Evolutionary conservation across 805 yeast species (phyloP), one percentile per base, ranked within the genome.

Genomic region (Blastobotrys chiropterorum): DNA sequence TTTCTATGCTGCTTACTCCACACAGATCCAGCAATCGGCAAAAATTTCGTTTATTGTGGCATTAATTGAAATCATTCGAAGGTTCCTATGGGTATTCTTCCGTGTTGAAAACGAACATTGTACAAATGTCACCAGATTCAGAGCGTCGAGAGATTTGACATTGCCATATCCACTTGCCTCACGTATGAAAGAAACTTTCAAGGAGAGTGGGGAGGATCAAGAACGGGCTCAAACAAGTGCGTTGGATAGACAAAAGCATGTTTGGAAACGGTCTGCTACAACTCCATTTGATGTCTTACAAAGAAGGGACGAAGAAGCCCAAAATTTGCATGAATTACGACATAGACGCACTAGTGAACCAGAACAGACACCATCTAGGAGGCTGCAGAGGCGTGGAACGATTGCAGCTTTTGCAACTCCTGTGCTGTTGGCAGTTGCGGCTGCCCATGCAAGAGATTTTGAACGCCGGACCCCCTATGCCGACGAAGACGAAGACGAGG

Each of bases 81-180:
- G 99, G 63, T 85, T 88, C 59, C 71, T 92, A 13, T 94, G 99
- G 99, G 75, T 89, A 5, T 79, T 86, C 47, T 85, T 94, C 72
- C 82, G 99, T 71, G 85, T 94, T 78, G 99, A 94, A 61, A 94
- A 94, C 68, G 98, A 94, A 67, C 99, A 94, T 67, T 84, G 90
- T 46, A 83, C 97, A 0, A 92, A 92, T 64, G 96, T 90, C 8
- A 82, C 81, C 51, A 70, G 89, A 44, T 86, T 83, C 67, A 77
- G 95, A 57, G 98, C 97, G 0, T 83, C 95, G 7, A 80, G 95
- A 53, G 97, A 92, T 55, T 72, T 88, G 7, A 87, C 92, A 1
- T 70, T 92, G 50, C 99, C 99, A 0, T 92, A 89, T 56, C 79
- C 81, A 1, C 65, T 78, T 2, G 73, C 65, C 47, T 60, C 34